Evolutionary conservation across 768 basidiomycete genomes (phyloP), one percentile per base, ranked within the genome.

Genomic region (Grammothele lineata): DNA sequence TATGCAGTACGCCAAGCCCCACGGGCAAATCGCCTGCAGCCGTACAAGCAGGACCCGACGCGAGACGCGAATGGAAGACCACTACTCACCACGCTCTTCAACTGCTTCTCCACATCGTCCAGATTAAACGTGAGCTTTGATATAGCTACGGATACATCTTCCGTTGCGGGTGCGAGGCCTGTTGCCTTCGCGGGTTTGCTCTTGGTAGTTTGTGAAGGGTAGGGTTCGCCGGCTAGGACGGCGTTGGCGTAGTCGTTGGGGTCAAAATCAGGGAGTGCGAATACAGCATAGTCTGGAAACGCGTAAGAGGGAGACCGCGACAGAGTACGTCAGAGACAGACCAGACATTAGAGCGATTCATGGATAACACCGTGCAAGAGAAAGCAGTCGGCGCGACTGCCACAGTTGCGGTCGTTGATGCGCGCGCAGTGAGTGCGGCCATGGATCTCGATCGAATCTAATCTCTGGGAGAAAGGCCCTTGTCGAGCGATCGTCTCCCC

Each of bases 221-320:
- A 91, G 0, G 81, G 62, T 55, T 92, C 85, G 21, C 90, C 87
- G 4, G 92, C 85, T 19, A 97, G 76, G 44, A 95, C 78, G 14
- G 90, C 83, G 64, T 93, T 93, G 2, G 94, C 94, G 62, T 94
- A 96, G 34, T 87, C 86, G 59, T 89, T 87, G 14, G 90, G 75
- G 62, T 95, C 86, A 64, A 97, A 98, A 26, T 82, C 74, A 2
- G 80, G 63, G 34, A 68, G 74, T 23, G 87, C 73, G 60, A 96
- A 97, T 37, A 84, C 76, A 14, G 81, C 62, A 59, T 92, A 57
- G 35, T 57, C 56, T 57, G 41, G 19, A n/a, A 23, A 12, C n/a
- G 39, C 23, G 27, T 54, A 25, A 53, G 55, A 34, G 18, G 35
- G 19, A 21, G 19, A n/a, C n/a, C 4, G 9, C 24, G 10, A 15